phyloP scores from a whole-genome alignment of 73 alveolate species.

The Paramecium pentaurelia region DNA sequence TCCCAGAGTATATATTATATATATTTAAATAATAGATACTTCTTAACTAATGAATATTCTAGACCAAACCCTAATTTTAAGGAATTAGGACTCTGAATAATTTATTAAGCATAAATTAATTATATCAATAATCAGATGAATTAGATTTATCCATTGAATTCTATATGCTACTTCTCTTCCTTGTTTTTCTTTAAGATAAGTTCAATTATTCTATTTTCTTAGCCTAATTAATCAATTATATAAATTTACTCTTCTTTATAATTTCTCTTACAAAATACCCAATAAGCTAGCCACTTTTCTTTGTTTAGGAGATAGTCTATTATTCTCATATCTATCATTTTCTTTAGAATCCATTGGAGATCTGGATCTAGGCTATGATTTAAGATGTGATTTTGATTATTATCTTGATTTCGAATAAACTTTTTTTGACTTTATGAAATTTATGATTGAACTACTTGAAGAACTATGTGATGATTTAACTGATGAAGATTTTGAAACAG shows the following conservation, averaged over 20 bases:
- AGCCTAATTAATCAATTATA: conserved; percentile 4
- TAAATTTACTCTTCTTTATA: conserved; percentile 9
- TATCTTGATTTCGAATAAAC: background rate
- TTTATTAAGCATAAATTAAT: background rate
- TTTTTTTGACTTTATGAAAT: conserved; percentile 1
- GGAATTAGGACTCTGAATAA: conserved; percentile 20
- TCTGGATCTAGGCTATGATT: background rate
- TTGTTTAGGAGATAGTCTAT: conserved; percentile 26
- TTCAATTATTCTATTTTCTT: background rate
- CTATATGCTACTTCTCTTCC: background rate
- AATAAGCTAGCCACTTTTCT: conserved; percentile 8
- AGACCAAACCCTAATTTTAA: conserved; percentile 54
- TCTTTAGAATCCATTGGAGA: conserved; percentile 12
- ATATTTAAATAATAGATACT: background rate
- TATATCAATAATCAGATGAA: conserved; percentile 42
- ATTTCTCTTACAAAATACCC: conserved; percentile 4
- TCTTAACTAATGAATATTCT: conserved; percentile 37
- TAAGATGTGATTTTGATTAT: background rate
- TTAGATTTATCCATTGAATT: background rate
- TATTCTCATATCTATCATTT: background rate
- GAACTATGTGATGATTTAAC: background rate
- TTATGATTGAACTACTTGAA: conserved; percentile 19
- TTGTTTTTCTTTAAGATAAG: background rate
- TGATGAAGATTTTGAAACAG: background rate
- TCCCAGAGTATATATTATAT: conserved; percentile 35